phyloP scores from a whole-genome alignment of 2,329 filamentous ascomycete genomes.

The Apiospora kogelbergensis region DNA sequence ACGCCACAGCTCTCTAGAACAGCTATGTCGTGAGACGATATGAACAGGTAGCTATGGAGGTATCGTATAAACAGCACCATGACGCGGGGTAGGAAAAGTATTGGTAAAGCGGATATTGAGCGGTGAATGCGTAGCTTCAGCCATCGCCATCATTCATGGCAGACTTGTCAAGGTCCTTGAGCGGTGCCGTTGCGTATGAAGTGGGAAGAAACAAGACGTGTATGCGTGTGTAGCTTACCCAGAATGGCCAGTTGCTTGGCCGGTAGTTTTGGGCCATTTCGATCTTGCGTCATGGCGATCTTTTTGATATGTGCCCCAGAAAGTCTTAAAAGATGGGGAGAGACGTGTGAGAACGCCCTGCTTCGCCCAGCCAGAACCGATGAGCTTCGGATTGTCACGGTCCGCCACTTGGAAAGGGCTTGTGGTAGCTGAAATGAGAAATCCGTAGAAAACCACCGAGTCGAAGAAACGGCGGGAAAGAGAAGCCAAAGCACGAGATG shows the following conservation, averaged over 20 bases:
- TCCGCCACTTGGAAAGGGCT: neutral
- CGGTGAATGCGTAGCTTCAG: neutral
- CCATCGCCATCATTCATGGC: neutral
- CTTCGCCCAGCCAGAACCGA: neutral
- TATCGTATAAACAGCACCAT: neutral
- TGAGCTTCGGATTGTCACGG: neutral
- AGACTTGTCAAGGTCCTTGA: neutral
- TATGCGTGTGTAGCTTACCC: conserved; percentile 49
- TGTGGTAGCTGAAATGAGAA: neutral
- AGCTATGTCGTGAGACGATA: neutral
- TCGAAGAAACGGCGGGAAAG: neutral
- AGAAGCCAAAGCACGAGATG: neutral
- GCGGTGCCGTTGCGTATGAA: neutral
- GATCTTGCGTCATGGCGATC: conserved; percentile 20
- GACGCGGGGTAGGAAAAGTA: neutral
- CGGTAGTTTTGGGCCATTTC: conserved; percentile 62
- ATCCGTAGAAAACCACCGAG: neutral
- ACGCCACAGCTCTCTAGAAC: neutral
- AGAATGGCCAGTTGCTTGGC: conserved; percentile 76
- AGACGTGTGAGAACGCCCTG: neutral
- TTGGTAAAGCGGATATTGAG: neutral
- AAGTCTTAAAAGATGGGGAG: neutral
- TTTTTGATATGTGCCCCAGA: neutral
- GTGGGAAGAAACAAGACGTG: conserved; percentile 13
- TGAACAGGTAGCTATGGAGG: neutral